phyloP scores from a whole-genome alignment of 805 yeast species.

The Monosporozyma servazzii region DNA sequence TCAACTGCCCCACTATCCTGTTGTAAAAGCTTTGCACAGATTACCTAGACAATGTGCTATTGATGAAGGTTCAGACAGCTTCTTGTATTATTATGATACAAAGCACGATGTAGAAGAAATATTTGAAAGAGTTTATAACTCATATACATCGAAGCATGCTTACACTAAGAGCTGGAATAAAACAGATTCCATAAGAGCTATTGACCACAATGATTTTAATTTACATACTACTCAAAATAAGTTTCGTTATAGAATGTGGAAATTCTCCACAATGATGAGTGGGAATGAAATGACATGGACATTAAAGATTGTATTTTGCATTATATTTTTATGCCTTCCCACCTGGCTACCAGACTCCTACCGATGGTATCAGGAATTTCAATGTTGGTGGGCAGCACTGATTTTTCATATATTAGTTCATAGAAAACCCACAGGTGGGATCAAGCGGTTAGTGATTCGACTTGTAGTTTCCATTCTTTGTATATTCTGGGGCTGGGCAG shows the following conservation, averaged over 20 bases:
- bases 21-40: constrained; percentile 33
- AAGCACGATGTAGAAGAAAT: constrained; percentile 39
- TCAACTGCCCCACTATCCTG: constrained; percentile 32
- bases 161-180: constrained; percentile 8
- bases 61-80: constrained; percentile 41
- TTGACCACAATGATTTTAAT: constrained; percentile 36
- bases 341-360: constrained; percentile 34
- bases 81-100: constrained; percentile 35
- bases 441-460: constrained; percentile 31
- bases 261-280: constrained; percentile 24
- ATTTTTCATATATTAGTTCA: constrained; percentile 33
- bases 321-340: constrained; percentile 36
- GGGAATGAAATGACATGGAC: constrained; percentile 38
- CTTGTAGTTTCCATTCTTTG: constrained; percentile 32
- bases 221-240: constrained; percentile 32
- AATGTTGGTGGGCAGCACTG: constrained; percentile 38
- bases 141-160: constrained; percentile 35
- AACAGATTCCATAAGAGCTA: constrained; percentile 26
- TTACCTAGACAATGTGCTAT: constrained; percentile 35
- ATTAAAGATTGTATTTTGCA: constrained; percentile 31
- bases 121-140: constrained; percentile 36
- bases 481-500: constrained; percentile 41
- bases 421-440: constrained; percentile 33
- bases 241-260: constrained; percentile 35
- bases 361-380: constrained; percentile 35